Percentiles rank a stretch among this genome's conserved stretches.
Conservation (phyloP, 768 basidiomycete genomes). For the Trametes meyenii region DNA sequence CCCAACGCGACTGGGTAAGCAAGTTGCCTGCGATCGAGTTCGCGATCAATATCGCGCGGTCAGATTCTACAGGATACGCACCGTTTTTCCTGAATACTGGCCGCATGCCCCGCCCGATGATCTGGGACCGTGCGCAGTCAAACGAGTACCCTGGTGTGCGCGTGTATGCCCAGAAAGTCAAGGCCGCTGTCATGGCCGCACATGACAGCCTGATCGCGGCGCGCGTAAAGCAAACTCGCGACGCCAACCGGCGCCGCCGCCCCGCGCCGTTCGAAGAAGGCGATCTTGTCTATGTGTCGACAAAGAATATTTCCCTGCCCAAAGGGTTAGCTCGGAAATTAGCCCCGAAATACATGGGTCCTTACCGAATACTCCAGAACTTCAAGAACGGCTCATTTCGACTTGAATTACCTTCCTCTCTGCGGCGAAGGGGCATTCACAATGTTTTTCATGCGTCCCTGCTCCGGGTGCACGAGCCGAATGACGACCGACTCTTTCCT, state of each 20-base stretch:
- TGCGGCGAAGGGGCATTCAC: conserved; percentile 34
- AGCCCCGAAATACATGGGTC: conserved; percentile 43
- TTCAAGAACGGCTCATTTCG: conserved; percentile 31
- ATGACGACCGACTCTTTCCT: conserved; percentile 43
- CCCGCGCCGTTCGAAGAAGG: conserved; percentile 28
- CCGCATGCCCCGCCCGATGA: conserved; percentile 29
- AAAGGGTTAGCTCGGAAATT: conserved; percentile 40
- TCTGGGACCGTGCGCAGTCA: conserved; percentile 28
- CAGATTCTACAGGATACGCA: conserved; percentile 39
- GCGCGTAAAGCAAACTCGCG: conserved; percentile 34
- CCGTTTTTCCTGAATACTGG: conserved; percentile 36
- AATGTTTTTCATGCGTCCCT: conserved; percentile 40
- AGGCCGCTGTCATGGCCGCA: conserved; percentile 32
- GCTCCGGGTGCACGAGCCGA: conserved; percentile 34
- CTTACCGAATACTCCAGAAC: conserved; percentile 34
- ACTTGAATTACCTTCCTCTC: conserved; percentile 35
- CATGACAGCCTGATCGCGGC: conserved; percentile 44
- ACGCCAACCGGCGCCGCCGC: conserved; percentile 33
- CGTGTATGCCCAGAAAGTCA: conserved; percentile 30
- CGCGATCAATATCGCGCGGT: conserved; percentile 39
- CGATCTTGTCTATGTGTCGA: conserved; percentile 42
- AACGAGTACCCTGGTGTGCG: conserved; percentile 30
- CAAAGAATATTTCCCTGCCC: conserved; percentile 39
- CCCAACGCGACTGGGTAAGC: conserved; percentile 35
- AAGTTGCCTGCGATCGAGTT: conserved; percentile 41